phyloP scores from a whole-genome alignment of 768 basidiomycete genomes.

The Agrocybe praecox region DNA sequence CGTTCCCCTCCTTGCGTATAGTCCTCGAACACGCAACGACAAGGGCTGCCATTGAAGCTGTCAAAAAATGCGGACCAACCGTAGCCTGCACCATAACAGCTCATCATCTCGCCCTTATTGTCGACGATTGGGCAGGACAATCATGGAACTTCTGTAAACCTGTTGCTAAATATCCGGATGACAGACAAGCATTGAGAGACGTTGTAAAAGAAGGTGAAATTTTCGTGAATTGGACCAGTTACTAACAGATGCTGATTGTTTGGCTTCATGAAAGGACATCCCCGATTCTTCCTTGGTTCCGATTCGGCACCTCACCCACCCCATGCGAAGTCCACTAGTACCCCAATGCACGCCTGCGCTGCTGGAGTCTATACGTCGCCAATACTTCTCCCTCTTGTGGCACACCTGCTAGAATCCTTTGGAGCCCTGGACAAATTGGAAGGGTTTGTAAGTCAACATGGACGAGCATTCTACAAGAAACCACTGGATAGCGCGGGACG shows the following conservation, averaged over 20 bases:
- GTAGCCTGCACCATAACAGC: slow-evolving; percentile 98
- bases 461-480: slow-evolving; percentile 77
- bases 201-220: slow-evolving; percentile 72
- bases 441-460: slow-evolving; percentile 78
- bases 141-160: slow-evolving; percentile 98
- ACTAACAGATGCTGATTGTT: not conserved
- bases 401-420: slow-evolving; percentile 86
- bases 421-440: slow-evolving; percentile 82
- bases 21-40: slow-evolving; percentile 98
- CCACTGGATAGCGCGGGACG: slow-evolving; percentile 26
- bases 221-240: not conserved
- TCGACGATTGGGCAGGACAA: slow-evolving; percentile 97
- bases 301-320: slow-evolving; percentile 94
- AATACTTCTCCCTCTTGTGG: slow-evolving; percentile 86
- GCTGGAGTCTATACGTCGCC: slow-evolving; percentile 97
- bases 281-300: slow-evolving; percentile 95
- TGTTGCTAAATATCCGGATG: slow-evolving; percentile 94
- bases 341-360: slow-evolving; percentile 77
- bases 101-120: slow-evolving; percentile 91
- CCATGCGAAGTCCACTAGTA: slow-evolving; percentile 66
- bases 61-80: slow-evolving; percentile 74
- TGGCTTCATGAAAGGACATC: slow-evolving; percentile 58
- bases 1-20: slow-evolving; percentile 90
- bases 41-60: slow-evolving; percentile 84
- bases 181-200: slow-evolving; percentile 79